phyloP scores from a whole-genome alignment of 305 asterid species.

The Nicotiana rustica region DNA sequence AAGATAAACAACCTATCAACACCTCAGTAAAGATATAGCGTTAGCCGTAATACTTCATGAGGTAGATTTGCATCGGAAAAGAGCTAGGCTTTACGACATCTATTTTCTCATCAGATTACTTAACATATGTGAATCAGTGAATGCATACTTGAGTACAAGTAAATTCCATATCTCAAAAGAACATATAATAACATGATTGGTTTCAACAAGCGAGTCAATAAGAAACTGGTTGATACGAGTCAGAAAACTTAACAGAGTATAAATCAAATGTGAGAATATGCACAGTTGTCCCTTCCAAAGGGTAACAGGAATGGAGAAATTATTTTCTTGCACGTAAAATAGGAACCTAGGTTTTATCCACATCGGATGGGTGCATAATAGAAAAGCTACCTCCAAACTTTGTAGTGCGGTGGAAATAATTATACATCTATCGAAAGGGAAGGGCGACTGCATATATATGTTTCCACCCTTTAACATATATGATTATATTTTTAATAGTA shows the following conservation, averaged over 20 bases:
- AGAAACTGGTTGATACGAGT: neutral
- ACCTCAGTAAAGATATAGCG: neutral
- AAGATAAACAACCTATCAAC: neutral
- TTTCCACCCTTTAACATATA: neutral
- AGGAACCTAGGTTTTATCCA: neutral
- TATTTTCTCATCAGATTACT: neutral
- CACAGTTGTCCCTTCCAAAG: neutral
- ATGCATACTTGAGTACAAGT: neutral
- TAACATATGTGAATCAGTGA: neutral
- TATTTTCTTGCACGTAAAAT: neutral
- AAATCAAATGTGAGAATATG: neutral
- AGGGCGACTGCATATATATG: neutral
- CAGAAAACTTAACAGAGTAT: neutral
- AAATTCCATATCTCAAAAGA: neutral
- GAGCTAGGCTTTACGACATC: neutral
- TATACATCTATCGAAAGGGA: neutral
- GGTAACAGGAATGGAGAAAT: neutral
- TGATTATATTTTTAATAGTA: neutral
- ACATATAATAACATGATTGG: neutral
- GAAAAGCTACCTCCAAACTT: neutral
- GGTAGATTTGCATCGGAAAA: neutral
- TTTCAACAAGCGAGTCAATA: neutral
- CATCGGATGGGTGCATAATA: neutral
- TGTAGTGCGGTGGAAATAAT: neutral
- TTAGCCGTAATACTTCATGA: neutral